Evolutionary conservation across 2,329 filamentous ascomycete genomes (phyloP), one percentile per base, ranked within the genome.

Genomic region (Penicillium capsulatum): DNA sequence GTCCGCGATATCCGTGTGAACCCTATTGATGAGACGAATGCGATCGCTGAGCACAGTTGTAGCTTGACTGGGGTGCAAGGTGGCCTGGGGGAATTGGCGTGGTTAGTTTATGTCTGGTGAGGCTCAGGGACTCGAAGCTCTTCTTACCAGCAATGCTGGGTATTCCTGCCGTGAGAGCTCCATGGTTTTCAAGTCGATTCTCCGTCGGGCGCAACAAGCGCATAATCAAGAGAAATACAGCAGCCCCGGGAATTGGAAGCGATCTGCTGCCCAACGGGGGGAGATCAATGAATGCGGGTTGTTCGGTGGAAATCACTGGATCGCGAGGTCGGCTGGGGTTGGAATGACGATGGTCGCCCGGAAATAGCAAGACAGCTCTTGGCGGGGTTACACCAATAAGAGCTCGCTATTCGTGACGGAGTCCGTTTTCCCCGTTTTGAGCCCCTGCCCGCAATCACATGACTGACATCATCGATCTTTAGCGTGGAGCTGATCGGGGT

Each of bases 1-100:
- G 70, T 97, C 91, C 65, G 91, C 91, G 59, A 98, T 87, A 63
- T 96, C 88, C 54, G 74, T 69, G 67, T 98, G 96, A 69, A 94
- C 72, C 65, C 83, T 88, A 57, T 78, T 79, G 62, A 97, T 91
- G 67, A 88, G 80, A 67, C 85, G 86, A 55, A 97, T 79, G 59
- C 92, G 86, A 55, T 96, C 90, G 66, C 83, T 85, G 57, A 97
- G 78, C 44, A 88, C 78, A 38, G 79, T 76, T 27, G 89, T 86
- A 44, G 92, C 90, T 70, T 92, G 87, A 53, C 71, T 71, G 17
- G 92, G 91, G 65, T 86, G 81, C 57, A 98, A 76, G 58, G 80
- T 79, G 53, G 83, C 82, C 91, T 97, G 33, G 17, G 34, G n/a
- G 6, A 15, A 13, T 19, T 13, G 19, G 17, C 27, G 40, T 26